Evolutionary conservation across 495 filamentous ascomycete genomes (phyloP), one percentile per base, ranked within the genome.

Genomic region (Stereocaulon alpinum): DNA sequence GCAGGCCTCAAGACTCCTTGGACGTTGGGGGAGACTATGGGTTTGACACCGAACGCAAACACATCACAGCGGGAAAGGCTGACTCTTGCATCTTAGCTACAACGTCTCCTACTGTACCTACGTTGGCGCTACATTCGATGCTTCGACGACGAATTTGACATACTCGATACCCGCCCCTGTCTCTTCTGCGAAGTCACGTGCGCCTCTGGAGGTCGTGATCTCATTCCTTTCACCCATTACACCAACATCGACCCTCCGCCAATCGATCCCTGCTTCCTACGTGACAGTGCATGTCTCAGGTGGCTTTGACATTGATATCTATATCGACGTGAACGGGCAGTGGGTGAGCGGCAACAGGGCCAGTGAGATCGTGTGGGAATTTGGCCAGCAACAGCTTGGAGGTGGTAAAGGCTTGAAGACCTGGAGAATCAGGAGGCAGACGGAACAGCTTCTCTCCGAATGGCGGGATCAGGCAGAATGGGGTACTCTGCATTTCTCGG

Each of bases 201-300:
- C 64, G 9, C 76, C 82, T 49, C 61, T 80, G 17, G 80, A 84
- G 56, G 71, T 97, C 56, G 82, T 81, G 3, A 77, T 96, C 24
- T 92, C 91, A 2, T 96, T 96, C 71, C 78, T 95, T 41, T 95
- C 91, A 24, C 92, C 92, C 6, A 89, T 97, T 48, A 97, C 92
- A 0, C 89, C 91, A 4, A 89, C 89, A 4, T 96, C 91, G 57
- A 95, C 90, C 55, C 74, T 95, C 61, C 82, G 91, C 64, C 92
- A 97, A 76, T 86, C 88, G 30, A 84, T 97, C 42, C 92, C 92
- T 30, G 92, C 91, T 15, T 85, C 86, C 42, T 97, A 97, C 67
- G 58, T 96, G 44, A 86, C 83, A 10, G 78, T 95, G 40, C 72
- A 86, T 66, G 88, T 88, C 22, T 76, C 82, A 59, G 90, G 89